Evolutionary conservation across 75 land plant genomes (phyloP).

Genomic region (Selaginella tamariscina): DNA sequence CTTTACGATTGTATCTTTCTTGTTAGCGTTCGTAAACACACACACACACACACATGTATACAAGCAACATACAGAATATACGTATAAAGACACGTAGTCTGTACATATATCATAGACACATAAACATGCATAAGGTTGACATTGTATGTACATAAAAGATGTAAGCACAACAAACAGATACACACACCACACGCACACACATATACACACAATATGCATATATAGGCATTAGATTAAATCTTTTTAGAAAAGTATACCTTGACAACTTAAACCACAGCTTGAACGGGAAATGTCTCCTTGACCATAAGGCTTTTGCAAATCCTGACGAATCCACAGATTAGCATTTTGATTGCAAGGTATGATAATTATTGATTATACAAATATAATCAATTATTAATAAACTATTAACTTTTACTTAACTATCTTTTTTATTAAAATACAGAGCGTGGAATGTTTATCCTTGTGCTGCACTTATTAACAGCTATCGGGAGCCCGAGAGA

Average conservation of each 20-base stretch:
- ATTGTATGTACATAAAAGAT: no score
- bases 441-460: constrained; percentile 26
- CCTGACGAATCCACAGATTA: constrained; percentile 14
- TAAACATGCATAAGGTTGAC: no score
- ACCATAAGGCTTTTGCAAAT: background rate
- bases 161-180: no score
- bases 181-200: no score
- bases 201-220: no score
- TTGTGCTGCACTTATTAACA: constrained; percentile 20
- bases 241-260: background rate
- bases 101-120: no score
- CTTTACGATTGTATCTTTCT: constrained; percentile 32
- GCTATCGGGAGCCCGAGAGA: constrained; percentile 13
- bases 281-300: constrained; percentile 12
- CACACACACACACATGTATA: no score
- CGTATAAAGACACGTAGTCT: no score
- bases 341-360: constrained; percentile 31
- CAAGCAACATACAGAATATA: no score
- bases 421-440: background rate
- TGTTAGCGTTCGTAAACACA: background rate
- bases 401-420: no score
- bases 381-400: no score
- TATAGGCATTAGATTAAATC: background rate
- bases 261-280: background rate
- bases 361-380: background rate